Base-by-base conservation (phyloP, 2,329 filamentous ascomycete species). In the Sclerotinia trifoliorum region DNA sequence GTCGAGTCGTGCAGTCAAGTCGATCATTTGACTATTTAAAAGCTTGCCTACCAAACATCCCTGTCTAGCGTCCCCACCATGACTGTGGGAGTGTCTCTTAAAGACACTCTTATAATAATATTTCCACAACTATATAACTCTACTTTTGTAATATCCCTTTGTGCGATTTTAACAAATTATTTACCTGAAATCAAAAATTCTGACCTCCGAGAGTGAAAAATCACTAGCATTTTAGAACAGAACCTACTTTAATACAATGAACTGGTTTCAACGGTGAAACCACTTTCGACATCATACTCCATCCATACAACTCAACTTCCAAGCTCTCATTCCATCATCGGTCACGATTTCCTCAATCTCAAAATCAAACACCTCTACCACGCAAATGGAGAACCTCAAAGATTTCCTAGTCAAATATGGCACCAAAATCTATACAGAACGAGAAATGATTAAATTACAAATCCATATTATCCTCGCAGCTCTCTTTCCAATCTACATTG, bases 401-500 rank as follows among this genome's bases (percentile, higher is more conserved):
- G 46, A 76, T 63, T 68, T 65, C 24, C 52, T 78, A n/a, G 73
- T 72, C 17, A 70, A 72, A 73, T 74, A 67, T 69, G 67, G 66
- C 7, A 67, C 67, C 42, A 70, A 68, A 29, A 64, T 75, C 15
- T 76, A 73, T 44, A 54, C 70, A 35, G 54, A 75, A 19, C 60
- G 71, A n/a, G 75, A 75, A 24, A 61, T 72, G 48, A 66, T 74
- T 3, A 66, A 73, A 66, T 75, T 77, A 71, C 70, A 76, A 55
- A 66, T 73, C 1, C 88, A 90, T 77, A 80, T 91, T 17, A 80
- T 90, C 66, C 76, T 88, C 69, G 89, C 91, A 39, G 90, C 93
- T 19, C 79, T 97, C 21, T 88, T 91, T 71, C 92, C 93, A 65
- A 96, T 97, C 76, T 95, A 91, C 79, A 84, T 92, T 6, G 92